A percentile compares a stretch with the other conserved stretches of the same genome.
Evolutionary conservation across 169 alveolate genomes (phyloP).

Genomic region (Miamiensis avidus): DNA sequence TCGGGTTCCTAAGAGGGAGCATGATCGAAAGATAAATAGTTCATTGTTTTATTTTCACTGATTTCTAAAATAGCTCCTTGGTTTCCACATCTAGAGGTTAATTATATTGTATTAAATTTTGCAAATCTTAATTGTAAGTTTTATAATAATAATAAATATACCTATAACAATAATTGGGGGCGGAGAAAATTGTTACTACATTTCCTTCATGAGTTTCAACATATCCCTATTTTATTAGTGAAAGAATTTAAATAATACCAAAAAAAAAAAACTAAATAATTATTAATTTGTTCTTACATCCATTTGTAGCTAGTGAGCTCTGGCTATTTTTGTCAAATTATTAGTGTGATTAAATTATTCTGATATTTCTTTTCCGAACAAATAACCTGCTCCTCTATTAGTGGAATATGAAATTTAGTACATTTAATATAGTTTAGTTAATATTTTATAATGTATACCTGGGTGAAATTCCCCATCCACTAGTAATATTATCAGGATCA

Average conservation of each 20-base stretch:
- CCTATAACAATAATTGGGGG: conserved; percentile 80
- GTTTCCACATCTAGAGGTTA: conserved; percentile 82
- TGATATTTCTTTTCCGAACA: conserved; percentile 65
- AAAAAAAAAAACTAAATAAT: not conserved
- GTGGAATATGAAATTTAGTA: conserved; percentile 33
- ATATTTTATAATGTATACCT: not conserved
- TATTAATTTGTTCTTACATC: conserved; percentile 4
- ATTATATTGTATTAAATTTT: no score
- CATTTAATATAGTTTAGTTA: conserved; percentile 10
- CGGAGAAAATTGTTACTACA: conserved; percentile 68
- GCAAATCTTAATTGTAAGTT: no score
- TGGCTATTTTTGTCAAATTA: conserved; percentile 43
- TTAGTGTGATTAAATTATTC: conserved; percentile 64
- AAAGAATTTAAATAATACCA: not conserved
- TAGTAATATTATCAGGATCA: conserved; percentile 52
- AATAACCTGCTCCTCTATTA: conserved; percentile 68
- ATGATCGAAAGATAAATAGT: conserved; percentile 42
- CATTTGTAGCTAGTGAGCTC: conserved; percentile 72
- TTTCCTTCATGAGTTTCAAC: conserved; percentile 57
- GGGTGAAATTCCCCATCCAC: conserved; percentile 14
- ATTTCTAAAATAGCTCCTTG: conserved; percentile 65
- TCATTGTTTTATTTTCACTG: conserved; percentile 61
- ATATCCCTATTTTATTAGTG: conserved; percentile 43
- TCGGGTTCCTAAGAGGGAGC: conserved; percentile 37
- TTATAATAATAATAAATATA: no score